A percentile compares a stretch with the other conserved stretches of the same genome.
Conservation (phyloP, 2,329 filamentous ascomycete genomes). For the Apiospora kogelbergensis region DNA sequence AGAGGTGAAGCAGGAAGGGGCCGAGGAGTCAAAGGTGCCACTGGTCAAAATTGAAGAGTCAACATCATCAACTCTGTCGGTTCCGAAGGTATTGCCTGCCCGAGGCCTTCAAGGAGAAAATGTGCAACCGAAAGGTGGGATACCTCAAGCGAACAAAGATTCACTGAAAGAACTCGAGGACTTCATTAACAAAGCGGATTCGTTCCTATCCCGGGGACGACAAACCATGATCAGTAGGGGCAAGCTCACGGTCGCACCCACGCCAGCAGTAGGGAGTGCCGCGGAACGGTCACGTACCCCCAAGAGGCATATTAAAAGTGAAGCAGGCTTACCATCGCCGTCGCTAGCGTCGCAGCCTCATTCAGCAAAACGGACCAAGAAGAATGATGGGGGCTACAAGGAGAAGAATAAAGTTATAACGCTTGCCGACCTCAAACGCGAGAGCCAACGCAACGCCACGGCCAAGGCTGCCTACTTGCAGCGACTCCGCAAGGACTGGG, state of each 20-base stretch:
- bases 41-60: background rate
- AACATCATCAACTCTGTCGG: background rate
- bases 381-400: slow-evolving; percentile 12
- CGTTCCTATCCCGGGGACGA: background rate
- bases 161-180: background rate
- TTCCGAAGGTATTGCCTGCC: background rate
- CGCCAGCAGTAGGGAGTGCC: background rate
- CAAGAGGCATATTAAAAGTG: background rate
- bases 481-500: slow-evolving; percentile 26
- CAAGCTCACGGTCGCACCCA: background rate
- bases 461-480: slow-evolving; percentile 27
- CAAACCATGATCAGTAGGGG: background rate
- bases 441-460: slow-evolving; percentile 21
- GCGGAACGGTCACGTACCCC: background rate
- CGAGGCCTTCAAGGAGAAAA: background rate
- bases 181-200: background rate
- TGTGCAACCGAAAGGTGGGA: background rate
- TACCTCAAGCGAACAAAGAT: background rate
- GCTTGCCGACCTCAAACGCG: slow-evolving; percentile 26
- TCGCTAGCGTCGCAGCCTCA: background rate
- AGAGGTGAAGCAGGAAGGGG: background rate
- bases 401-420: slow-evolving; percentile 16
- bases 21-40: background rate
- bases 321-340: background rate
- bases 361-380: slow-evolving; percentile 15